Conservation (phyloP, 1,284 basidiomycete genomes). For the Cryptococcus deneoformans region DNA sequence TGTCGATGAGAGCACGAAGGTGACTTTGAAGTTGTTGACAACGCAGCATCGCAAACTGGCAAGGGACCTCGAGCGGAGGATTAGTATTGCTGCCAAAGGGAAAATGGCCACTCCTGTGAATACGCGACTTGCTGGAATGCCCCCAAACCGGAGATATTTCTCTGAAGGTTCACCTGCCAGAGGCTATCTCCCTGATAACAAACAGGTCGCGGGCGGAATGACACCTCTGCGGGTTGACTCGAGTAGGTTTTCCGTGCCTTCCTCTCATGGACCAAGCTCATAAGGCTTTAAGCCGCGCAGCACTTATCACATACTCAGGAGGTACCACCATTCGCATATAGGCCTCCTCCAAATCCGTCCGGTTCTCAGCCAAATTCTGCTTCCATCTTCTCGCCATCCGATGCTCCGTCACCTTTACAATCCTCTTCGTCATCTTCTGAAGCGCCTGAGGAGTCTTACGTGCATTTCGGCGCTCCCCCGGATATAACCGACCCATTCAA, state of each 20-base stretch:
- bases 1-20: slow-evolving; percentile 13
- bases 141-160: too few relatives aligned
- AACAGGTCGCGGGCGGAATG: too few relatives aligned
- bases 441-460: slow-evolving; percentile 28
- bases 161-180: too few relatives aligned
- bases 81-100: slow-evolving; percentile 7
- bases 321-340: slow-evolving; percentile 35
- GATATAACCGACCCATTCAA: slow-evolving; percentile 47
- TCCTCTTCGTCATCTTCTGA: slow-evolving; percentile 39
- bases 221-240: too few relatives aligned
- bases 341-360: slow-evolving; percentile 13
- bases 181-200: too few relatives aligned
- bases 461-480: slow-evolving; percentile 34
- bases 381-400: not conserved
- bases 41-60: slow-evolving; percentile 45
- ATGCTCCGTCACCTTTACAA: slow-evolving; percentile 26
- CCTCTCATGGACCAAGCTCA: too few relatives aligned
- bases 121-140: too few relatives aligned
- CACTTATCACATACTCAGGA: slow-evolving; percentile 5
- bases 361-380: not conserved
- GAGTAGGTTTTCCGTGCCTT: too few relatives aligned
- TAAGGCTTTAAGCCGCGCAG: too few relatives aligned
- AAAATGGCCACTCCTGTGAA: not conserved
- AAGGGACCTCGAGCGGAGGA: slow-evolving; percentile 40
- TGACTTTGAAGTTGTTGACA: slow-evolving; percentile 40